Base-by-base conservation (phyloP, 805 yeast genomes). In the Lipomyces kockii region DNA sequence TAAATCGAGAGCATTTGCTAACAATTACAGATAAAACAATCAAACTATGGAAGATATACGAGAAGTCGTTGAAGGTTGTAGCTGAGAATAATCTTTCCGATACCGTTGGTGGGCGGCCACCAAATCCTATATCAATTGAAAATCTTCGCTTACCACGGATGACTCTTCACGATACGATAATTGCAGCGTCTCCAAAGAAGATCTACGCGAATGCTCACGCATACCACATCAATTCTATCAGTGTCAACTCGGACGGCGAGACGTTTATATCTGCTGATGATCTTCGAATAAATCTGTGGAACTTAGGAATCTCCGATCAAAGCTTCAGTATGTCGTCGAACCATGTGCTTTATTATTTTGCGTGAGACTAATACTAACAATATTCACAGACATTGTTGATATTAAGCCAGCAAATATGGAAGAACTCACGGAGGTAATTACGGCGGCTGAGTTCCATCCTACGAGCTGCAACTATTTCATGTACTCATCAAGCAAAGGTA, bases 401-500 rank as follows among this genome's bases (percentile, higher is more conserved):
- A 95, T 95, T 76, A 92, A 96, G 78, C 99, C 99, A 9, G 91
- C 92, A 6, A 92, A 92, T 79, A 96, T 95, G 99, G 99, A 95
- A 82, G 99, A 95, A 80, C 85, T 95, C 74, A 94, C 99, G 9
- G 99, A 95, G 79, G 99, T 95, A 62, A 94, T 95, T 72, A 95
- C 99, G 20, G 86, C 93, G 75, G 96, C 98, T 1, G 97, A 93
- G 78, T 95, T 95, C 82, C 98, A 96, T 79, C 99, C 99, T 17
- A 80, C 82, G 58, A 88, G 88, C 77, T 95, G 99, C 83, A 95
- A 95, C 78, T 81, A 90, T 75, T 94, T 95, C 80, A 92, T 94
- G 92, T 94, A 95, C 81, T 89, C 97, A 5, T 90, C 97, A 12
- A 90, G 97, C 62, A 95, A 94, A 79, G 99, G 99, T 65, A 91